phyloP scores from a whole-genome alignment of 345 rosid genomes.

The Excoecaria cochinchinensis region DNA sequence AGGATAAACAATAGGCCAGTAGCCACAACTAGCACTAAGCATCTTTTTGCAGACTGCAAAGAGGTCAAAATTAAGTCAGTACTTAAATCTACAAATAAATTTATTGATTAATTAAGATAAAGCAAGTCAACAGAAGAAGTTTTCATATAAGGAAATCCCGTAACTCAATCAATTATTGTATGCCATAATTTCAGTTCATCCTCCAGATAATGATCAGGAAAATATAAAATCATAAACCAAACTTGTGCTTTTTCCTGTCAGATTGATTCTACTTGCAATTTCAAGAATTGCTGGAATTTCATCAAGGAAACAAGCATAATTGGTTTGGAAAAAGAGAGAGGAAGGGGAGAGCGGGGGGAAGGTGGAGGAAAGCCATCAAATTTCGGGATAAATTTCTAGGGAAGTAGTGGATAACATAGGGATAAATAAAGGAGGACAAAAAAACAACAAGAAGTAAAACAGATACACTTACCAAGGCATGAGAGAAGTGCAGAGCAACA shows the following conservation, averaged over 20 bases:
- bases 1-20: constrained; percentile 82
- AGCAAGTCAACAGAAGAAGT: neutral
- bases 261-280: neutral
- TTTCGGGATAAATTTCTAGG: neutral
- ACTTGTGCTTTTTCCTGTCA: neutral
- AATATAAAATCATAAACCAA: neutral
- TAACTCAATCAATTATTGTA: neutral
- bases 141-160: neutral
- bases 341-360: no score
- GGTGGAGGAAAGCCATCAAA: no score
- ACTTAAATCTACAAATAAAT: neutral
- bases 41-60: constrained; percentile 89
- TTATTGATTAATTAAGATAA: neutral
- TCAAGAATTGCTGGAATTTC: no score
- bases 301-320: neutral
- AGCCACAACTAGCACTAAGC: constrained; percentile 82
- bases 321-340: neutral
- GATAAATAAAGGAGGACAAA: neutral
- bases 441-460: neutral
- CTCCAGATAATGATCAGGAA: neutral
- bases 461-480: constrained; percentile 66
- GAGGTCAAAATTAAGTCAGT: neutral
- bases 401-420: neutral
- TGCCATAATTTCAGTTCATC: neutral
- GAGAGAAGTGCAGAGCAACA: constrained; percentile 88